Evolutionary conservation across 73 alveolate genomes (phyloP).

Genomic region (Paramecium octaurelia): DNA sequence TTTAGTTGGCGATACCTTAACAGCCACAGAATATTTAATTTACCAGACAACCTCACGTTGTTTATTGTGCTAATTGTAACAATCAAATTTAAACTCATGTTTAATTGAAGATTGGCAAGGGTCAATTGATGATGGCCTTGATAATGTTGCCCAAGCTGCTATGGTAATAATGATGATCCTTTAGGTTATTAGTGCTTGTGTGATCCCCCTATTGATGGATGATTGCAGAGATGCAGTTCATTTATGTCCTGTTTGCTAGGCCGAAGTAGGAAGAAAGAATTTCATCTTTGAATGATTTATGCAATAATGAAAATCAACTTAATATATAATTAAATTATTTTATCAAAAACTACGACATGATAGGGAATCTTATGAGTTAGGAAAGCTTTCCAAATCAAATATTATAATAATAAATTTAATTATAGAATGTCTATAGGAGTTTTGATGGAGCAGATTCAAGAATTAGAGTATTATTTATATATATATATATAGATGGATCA

Average conservation of each 20-base stretch:
- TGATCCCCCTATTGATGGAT: not conserved
- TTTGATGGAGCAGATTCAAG: slow-evolving; percentile 23
- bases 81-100: slow-evolving; percentile 7
- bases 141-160: not conserved
- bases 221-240: not conserved
- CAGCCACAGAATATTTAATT: not conserved
- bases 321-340: not conserved
- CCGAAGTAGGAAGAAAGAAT: not conserved
- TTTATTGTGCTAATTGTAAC: not conserved
- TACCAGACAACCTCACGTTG: not conserved
- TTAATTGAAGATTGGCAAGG: not conserved
- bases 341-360: slow-evolving; percentile 10
- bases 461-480: not conserved
- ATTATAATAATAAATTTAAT: not conserved
- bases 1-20: not conserved
- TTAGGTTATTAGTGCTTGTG: not conserved
- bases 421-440: not conserved
- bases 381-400: not conserved
- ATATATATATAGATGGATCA: not conserved
- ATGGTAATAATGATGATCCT: not conserved
- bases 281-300: slow-evolving; percentile 19
- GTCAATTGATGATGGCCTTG: not conserved
- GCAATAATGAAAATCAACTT: not conserved
- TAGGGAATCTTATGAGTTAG: not conserved
- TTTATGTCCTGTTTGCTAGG: not conserved